These are phyloP conservation scores for Pyrrhoderma lamaoense DNA, from an alignment of 1,284 basidiomycete species.

Conservation along the genomic window DNA sequence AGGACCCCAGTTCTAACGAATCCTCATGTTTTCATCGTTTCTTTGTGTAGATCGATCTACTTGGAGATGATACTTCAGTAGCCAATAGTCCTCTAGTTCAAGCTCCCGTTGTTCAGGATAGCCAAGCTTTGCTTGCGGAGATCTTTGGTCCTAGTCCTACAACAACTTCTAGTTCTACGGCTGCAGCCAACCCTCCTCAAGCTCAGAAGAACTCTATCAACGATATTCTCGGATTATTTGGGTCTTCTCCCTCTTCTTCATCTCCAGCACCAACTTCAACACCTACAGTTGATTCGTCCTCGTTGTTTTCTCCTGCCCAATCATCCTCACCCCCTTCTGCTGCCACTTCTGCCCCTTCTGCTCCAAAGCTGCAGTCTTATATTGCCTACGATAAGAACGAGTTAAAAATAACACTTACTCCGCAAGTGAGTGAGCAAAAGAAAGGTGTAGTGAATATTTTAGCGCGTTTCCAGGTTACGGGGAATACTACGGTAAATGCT, in stretches of 20 bases:
- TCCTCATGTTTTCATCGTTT: slow-evolving; percentile 4
- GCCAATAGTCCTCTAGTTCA: slow-evolving; percentile 28
- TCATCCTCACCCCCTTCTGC: slow-evolving; percentile 24
- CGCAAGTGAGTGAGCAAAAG: slow-evolving; percentile 69
- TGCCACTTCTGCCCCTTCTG: slow-evolving; percentile 30
- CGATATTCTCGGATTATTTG: slow-evolving; percentile 91
- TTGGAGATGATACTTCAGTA: slow-evolving; percentile 61
- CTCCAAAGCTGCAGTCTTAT: slow-evolving; percentile 62
- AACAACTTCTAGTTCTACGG: slow-evolving; percentile 34
- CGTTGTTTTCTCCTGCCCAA: slow-evolving; percentile 6
- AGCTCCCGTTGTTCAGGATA: slow-evolving; percentile 52
- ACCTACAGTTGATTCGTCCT: slow-evolving; percentile 21
- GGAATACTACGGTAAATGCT: slow-evolving; percentile 42
- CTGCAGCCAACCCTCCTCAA: slow-evolving; percentile 31
- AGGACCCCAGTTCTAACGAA: slow-evolving; percentile 2
- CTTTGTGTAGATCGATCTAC: slow-evolving; percentile 57
- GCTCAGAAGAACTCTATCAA: slow-evolving; percentile 62
- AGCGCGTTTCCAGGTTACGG: slow-evolving; percentile 77
- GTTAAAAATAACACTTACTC: slow-evolving; percentile 84
- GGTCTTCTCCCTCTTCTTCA: slow-evolving; percentile 37
- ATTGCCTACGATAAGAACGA: slow-evolving; percentile 90
- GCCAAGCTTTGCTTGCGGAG: slow-evolving; percentile 87
- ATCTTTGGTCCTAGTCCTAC: slow-evolving; percentile 71
- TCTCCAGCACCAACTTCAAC: slow-evolving; percentile 23
- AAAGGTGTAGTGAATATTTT: slow-evolving; percentile 88